A percentile compares a stretch with the other conserved stretches of the same genome.
phyloP scores from a whole-genome alignment of 768 basidiomycete genomes.

The Lactarius hatsudake region DNA sequence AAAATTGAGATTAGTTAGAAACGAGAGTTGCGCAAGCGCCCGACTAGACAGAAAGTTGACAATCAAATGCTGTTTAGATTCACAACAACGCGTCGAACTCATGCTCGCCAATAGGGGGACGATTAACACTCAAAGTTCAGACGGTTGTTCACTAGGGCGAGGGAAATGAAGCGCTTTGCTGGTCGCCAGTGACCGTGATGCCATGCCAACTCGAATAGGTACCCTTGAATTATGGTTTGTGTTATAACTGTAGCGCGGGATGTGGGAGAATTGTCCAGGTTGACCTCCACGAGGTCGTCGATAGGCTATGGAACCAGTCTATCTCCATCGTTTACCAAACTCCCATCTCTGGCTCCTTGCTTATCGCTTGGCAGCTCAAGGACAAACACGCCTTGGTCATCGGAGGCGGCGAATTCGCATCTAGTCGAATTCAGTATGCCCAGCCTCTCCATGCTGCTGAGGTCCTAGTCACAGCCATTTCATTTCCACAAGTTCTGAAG shows the following conservation, averaged over 20 bases:
- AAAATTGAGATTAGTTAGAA: too few species aligned
- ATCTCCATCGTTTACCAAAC: background rate
- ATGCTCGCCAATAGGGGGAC: background rate
- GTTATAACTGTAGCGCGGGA: background rate
- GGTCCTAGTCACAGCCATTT: conserved; percentile 72
- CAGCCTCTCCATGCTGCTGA: conserved; percentile 62
- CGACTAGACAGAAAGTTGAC: too few species aligned
- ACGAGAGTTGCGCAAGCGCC: too few species aligned
- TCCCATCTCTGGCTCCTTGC: conserved; percentile 55
- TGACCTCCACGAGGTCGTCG: too few species aligned
- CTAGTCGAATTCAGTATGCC: conserved; percentile 76
- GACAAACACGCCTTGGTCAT: conserved; percentile 82
- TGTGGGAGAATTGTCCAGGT: background rate
- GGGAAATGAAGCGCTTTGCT: background rate
- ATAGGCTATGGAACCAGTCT: background rate
- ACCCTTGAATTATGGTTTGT: too few species aligned
- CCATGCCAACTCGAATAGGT: background rate
- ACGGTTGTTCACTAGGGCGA: background rate
- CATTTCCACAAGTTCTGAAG: conserved; percentile 44
- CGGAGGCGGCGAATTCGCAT: conserved; percentile 91
- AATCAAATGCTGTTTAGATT: too few species aligned
- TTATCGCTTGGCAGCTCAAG: conserved; percentile 92
- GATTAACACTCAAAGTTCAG: background rate
- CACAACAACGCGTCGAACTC: too few species aligned
- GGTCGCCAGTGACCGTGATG: too few species aligned